Evolutionary conservation across 2,329 filamentous ascomycete genomes (phyloP).

Genomic region (Cytospora paraplurivora): DNA sequence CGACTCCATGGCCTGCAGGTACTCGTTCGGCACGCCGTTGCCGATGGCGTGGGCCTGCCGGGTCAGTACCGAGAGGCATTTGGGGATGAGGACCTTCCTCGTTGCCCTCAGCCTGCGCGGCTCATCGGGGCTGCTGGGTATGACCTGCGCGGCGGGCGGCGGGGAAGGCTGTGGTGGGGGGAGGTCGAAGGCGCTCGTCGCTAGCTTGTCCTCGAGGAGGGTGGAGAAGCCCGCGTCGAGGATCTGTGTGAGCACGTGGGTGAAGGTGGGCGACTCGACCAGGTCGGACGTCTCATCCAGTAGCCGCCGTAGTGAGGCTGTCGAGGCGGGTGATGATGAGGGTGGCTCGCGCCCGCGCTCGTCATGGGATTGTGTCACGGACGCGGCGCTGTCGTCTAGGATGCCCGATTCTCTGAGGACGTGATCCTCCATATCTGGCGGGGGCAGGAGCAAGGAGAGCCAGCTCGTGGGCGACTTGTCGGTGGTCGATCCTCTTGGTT

Average conservation of each 20-base stretch:
- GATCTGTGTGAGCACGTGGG: constrained; percentile 80
- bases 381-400: constrained; percentile 51
- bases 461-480: constrained; percentile 59
- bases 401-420: constrained; percentile 88
- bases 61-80: constrained; percentile 85
- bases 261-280: constrained; percentile 90
- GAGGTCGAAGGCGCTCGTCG: constrained; percentile 74
- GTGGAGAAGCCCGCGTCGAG: constrained; percentile 86
- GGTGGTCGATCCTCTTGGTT: background rate
- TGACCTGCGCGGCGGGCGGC: constrained; percentile 26
- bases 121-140: constrained; percentile 43
- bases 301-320: constrained; percentile 71
- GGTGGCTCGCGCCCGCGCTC: constrained; percentile 30
- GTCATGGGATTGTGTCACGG: constrained; percentile 29
- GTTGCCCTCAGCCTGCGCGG: constrained; percentile 55
- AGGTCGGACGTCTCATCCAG: constrained; percentile 96
- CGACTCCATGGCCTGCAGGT: constrained; percentile 73
- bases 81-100: constrained; percentile 74
- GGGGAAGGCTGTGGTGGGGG: constrained; percentile 37
- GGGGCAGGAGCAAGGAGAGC: constrained; percentile 83
- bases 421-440: constrained; percentile 74
- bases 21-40: constrained; percentile 71
- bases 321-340: constrained; percentile 45
- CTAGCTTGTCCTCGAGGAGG: constrained; percentile 80
- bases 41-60: constrained; percentile 90